Base-by-base conservation (phyloP, 768 basidiomycete species). In the Sarcodon sp. region DNA sequence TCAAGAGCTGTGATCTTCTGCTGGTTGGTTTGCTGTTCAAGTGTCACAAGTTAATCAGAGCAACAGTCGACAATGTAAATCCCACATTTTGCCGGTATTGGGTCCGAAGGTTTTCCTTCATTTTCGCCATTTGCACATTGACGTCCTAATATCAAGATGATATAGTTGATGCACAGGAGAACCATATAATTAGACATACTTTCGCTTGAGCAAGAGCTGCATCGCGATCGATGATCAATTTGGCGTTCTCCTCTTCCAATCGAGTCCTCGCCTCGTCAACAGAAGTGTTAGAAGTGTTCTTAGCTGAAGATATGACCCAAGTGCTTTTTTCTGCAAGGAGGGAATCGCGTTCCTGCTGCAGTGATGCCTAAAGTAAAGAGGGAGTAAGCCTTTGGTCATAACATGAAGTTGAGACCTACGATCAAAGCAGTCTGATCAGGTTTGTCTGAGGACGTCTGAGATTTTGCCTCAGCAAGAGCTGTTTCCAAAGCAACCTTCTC, bases 201-300 rank as follows among this genome's bases (percentile, higher is more conserved):
- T 77, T 76, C n/a, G 73, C 62, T 47, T 76, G 75, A 9, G 73
- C 66, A 6, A 74, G 50, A 3, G 79, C 79, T n/a, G 80, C 76
- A 49, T 73, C 80, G 6, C 78, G 77, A 27, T 70, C 68, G 53
- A 76, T 76, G 34, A 69, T 48, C 0, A 88, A 65, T 47, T 75
- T 72, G 0, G 63, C 68, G 54, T 79, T 85, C 57, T 86, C 82
- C 1, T 66, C 56, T 48, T 84, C 80, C 74, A 76, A 77, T 13
- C 62, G 60, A 11, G 55, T 51, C 46, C 66, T 70, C 32, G 58
- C 57, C 34, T 63, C 21, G 21, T 27, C 21, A 9, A 38, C 59
- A 3, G 67, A 50, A 1, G 54, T 56, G 4, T 58, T 56, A 1
- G 53, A 54, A 15, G 57, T 49, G 6, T 49, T 34, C n/a, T 16